phyloP scores from a whole-genome alignment of 2,329 filamentous ascomycete genomes.

The Colletotrichum lindemuthianum region DNA sequence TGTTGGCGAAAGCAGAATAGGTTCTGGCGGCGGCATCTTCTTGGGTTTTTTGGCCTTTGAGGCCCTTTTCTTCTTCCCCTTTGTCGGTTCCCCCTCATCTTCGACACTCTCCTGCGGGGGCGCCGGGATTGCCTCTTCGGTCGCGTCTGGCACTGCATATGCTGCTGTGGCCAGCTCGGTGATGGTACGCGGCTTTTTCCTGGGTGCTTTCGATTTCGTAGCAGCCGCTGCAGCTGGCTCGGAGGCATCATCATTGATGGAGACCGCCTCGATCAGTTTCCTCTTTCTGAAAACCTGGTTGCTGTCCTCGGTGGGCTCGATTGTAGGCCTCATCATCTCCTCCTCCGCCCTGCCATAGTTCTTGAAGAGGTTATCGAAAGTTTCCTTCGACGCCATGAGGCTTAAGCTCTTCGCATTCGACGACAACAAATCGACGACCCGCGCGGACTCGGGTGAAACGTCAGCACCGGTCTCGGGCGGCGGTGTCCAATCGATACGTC shows the following conservation, averaged over 20 bases:
- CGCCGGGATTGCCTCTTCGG: slow-evolving; percentile 44
- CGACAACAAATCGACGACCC: slow-evolving; percentile 45
- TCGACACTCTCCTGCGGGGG: slow-evolving; percentile 33
- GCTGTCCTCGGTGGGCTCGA: slow-evolving; percentile 38
- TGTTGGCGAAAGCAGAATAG: slow-evolving; percentile 72
- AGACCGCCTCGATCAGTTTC: slow-evolving; percentile 64
- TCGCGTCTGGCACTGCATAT: slow-evolving; percentile 60
- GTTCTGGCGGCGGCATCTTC: slow-evolving; percentile 49
- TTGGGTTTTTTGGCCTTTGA: slow-evolving; percentile 53
- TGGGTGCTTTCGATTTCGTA: slow-evolving; percentile 61
- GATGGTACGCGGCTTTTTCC: slow-evolving; percentile 80
- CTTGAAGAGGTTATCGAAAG: slow-evolving; percentile 57
- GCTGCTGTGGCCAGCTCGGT: slow-evolving; percentile 81
- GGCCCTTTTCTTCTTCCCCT: slow-evolving; percentile 44
- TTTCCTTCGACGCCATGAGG: slow-evolving; percentile 38
- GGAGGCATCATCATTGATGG: slow-evolving; percentile 44
- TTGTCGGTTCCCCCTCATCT: slow-evolving; percentile 45
- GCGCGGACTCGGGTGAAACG: slow-evolving; percentile 43
- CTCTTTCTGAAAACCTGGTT: slow-evolving; percentile 60
- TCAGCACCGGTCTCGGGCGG: slow-evolving; percentile 52
- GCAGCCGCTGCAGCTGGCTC: slow-evolving; percentile 43
- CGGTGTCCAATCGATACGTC: slow-evolving; percentile 76
- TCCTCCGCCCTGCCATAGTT: slow-evolving; percentile 51
- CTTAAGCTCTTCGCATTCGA: slow-evolving; percentile 36
- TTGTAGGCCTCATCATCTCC: slow-evolving; percentile 24